phyloP scores from a whole-genome alignment of 306 rosid genomes.

The Medicago lupulina region DNA sequence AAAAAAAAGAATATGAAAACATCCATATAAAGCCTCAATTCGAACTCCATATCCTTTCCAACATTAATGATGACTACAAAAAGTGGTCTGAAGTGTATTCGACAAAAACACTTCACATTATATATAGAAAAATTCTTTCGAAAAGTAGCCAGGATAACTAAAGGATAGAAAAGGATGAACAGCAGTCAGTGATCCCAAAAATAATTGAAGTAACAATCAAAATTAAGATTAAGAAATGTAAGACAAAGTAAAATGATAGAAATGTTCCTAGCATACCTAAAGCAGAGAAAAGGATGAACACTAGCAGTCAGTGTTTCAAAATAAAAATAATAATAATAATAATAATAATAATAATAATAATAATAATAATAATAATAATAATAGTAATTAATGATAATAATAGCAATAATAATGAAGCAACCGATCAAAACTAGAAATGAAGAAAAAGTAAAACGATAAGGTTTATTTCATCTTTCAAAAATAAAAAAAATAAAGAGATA shows the following conservation, averaged over 20 bases:
- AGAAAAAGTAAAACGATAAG: background rate
- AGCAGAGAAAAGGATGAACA: slow-evolving; percentile 29
- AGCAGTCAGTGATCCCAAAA: slow-evolving; percentile 2
- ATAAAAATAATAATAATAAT: background rate
- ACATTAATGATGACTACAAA: slow-evolving; percentile 12
- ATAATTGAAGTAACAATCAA: background rate
- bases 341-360: background rate
- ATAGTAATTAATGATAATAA: too few species aligned
- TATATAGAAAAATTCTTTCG: background rate
- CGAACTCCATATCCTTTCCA: slow-evolving; percentile 28
- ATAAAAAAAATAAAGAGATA: too few species aligned
- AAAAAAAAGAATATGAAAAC: slow-evolving; percentile 15
- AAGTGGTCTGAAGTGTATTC: slow-evolving; percentile 15
- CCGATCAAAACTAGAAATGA: slow-evolving; percentile 21
- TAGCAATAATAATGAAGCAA: background rate
- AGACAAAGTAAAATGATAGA: background rate
- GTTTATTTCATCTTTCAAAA: background rate
- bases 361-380: background rate
- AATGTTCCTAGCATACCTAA: background rate
- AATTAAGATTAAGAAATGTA: slow-evolving; percentile 17
- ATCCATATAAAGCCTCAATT: background rate
- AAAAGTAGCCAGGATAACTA: slow-evolving; percentile 14
- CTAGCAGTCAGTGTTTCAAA: background rate
- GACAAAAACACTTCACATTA: slow-evolving; percentile 17
- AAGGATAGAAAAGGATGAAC: slow-evolving; percentile 1